phyloP scores from a whole-genome alignment of 2,329 filamentous ascomycete genomes.

The Xylariomycetidae sp. region DNA sequence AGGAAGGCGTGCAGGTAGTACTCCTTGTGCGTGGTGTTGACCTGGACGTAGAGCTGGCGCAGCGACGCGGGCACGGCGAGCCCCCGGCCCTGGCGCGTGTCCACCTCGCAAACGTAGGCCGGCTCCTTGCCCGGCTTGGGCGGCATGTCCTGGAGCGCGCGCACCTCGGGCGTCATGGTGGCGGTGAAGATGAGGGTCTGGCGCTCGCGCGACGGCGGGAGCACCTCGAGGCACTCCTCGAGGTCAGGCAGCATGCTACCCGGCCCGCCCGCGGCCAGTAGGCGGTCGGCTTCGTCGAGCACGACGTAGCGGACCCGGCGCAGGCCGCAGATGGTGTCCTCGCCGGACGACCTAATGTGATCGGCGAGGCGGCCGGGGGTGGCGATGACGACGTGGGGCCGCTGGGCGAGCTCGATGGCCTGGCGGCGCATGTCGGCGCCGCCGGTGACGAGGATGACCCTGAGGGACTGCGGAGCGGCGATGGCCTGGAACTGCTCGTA shows the following conservation, averaged over 20 bases:
- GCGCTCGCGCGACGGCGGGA: conserved; percentile 73
- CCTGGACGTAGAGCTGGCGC: conserved; percentile 78
- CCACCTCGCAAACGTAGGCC: conserved; percentile 85
- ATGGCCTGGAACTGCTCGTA: conserved; percentile 95
- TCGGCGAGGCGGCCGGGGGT: conserved; percentile 91
- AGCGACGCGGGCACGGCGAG: conserved; percentile 78
- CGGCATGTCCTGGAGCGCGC: conserved; percentile 76
- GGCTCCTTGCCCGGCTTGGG: conserved; percentile 64
- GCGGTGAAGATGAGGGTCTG: conserved; percentile 96
- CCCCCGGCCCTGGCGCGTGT: conserved; percentile 64
- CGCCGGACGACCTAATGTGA: conserved; percentile 85
- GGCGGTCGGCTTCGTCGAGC: conserved; percentile 89
- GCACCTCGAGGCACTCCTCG: conserved; percentile 76
- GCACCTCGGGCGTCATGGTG: conserved; percentile 88
- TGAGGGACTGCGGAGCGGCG: conserved; percentile 80
- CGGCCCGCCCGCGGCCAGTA: conserved; percentile 66
- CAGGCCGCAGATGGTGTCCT: conserved; percentile 82
- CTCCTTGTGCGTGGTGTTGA: conserved; percentile 88
- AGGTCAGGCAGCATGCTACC: conserved; percentile 95
- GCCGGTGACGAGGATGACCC: conserved; percentile 84
- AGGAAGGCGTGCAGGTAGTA: conserved; percentile 91
- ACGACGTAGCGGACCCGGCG: conserved; percentile 79
- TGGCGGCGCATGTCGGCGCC: conserved; percentile 90
- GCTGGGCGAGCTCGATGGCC: conserved; percentile 73
- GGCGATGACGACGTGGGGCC: conserved; percentile 89